A percentile compares a stretch with the other conserved stretches of the same genome.
These are phyloP conservation scores for Limnanthes douglasii DNA, from an alignment of 345 rosid species.

Conservation along the genomic window DNA sequence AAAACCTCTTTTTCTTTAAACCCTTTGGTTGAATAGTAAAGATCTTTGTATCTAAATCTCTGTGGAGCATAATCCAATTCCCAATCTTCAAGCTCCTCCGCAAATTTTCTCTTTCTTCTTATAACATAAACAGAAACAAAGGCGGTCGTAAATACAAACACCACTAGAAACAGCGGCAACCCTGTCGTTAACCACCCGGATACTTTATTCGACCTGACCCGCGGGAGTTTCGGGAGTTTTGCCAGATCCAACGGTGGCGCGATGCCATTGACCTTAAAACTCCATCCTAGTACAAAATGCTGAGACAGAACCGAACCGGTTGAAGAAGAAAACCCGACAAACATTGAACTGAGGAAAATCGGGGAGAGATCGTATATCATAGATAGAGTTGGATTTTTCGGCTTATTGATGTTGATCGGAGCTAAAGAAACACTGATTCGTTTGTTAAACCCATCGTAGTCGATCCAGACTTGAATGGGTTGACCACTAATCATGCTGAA, in stretches of 20 bases:
- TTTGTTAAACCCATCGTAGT: conserved; percentile 38
- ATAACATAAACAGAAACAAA: conserved; percentile 9
- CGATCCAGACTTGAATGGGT: conserved; percentile 64
- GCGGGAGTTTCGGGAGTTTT: conserved; percentile 49
- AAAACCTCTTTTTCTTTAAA: conserved; percentile 56
- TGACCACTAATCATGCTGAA: conserved; percentile 47
- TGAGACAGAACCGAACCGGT: conserved; percentile 24
- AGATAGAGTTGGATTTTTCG: conserved; percentile 29
- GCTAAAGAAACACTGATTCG: conserved; percentile 45
- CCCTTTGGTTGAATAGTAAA: conserved; percentile 55
- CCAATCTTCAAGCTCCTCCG: conserved; percentile 65
- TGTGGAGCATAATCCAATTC: conserved; percentile 71
- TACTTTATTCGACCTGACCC: conserved; percentile 12
- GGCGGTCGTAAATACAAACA: conserved; percentile 10
- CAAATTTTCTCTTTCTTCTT: conserved; percentile 35
- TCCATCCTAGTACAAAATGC: conserved; percentile 63
- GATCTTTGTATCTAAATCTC: conserved; percentile 46
- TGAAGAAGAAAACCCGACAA: conserved; percentile 58
- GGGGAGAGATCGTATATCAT: conserved; percentile 21
- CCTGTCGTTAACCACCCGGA: conserved; percentile 27
- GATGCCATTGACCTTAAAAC: conserved; percentile 27
- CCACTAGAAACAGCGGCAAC: conserved; percentile 21
- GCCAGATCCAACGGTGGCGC: conserved; percentile 28
- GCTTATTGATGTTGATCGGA: conserved; percentile 23
- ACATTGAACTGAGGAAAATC: conserved; percentile 20